Conservation (phyloP, 2,329 filamentous ascomycete species). For the Thelonectria rubi region DNA sequence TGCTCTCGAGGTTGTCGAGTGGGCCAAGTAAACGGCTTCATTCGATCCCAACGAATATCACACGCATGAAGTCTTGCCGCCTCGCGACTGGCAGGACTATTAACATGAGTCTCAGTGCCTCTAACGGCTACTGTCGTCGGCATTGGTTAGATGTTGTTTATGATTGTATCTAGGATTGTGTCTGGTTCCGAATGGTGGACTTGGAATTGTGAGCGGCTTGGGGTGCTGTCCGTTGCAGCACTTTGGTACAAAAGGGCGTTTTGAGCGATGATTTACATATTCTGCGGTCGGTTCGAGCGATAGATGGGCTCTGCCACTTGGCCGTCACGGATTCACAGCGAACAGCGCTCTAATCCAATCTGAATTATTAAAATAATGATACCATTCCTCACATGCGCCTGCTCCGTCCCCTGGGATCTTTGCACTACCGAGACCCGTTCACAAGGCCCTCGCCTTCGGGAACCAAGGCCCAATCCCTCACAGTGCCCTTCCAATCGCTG, state of each 20-base stretch:
- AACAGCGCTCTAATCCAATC: neutral
- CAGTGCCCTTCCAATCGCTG: constrained; percentile 94
- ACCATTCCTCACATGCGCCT: neutral
- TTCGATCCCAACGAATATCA: neutral
- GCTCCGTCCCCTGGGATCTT: neutral
- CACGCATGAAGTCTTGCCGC: neutral
- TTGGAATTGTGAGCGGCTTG: neutral
- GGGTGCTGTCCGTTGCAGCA: too few species aligned
- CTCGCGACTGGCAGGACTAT: neutral
- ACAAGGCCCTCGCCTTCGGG: constrained; percentile 46
- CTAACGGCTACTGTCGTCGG: constrained; percentile 2
- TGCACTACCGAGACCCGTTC: constrained; percentile 52
- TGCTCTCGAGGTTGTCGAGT: constrained; percentile 91
- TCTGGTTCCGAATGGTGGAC: neutral
- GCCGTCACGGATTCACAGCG: neutral
- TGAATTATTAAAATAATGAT: neutral
- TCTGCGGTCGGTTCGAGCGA: neutral
- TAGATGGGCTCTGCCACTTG: neutral
- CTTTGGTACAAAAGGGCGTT: constrained; percentile 2
- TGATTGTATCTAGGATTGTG: neutral
- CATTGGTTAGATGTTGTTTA: constrained; percentile 16
- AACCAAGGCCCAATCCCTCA: constrained; percentile 76
- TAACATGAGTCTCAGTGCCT: neutral
- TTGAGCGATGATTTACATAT: neutral
- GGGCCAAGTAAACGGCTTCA: constrained; percentile 64